Evolutionary conservation across 2,329 filamentous ascomycete genomes (phyloP), one percentile per base, ranked within the genome.

Genomic region (Pyricularia sp.): DNA sequence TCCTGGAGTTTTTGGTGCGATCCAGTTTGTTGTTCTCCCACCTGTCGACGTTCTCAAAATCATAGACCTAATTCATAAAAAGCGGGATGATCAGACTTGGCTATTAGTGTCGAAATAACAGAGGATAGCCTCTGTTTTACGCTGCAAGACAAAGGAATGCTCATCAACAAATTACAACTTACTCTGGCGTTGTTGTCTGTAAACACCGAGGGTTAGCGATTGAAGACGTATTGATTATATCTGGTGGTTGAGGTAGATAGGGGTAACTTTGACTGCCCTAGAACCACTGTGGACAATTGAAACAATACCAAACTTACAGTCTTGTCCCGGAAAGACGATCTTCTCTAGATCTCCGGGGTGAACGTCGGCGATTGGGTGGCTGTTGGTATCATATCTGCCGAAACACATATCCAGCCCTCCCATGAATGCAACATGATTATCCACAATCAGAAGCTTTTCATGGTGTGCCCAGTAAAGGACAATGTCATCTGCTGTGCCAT

Each of bases 381-480:
- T 88, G 77, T 92, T 92, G 7, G 92, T 96, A 74, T 97, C 93
- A 87, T 92, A 97, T 75, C 93, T 86, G 50, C 93, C 93, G 74
- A 93, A 97, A 76, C 86, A 97, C 74, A 97, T 83, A 78, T 97
- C 93, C 1, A 97, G 81, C 25, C 93, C 94, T 66, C 93, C 93
- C 93, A 97, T 97, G 76, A 97, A 97, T 2, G 90, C 93, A 69
- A 90, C 82, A 11, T 84, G 83, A n/a, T 90, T 87, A 76, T 97
- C 93, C 20, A 97, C 81, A 1, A 97, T 77, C 73, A 92, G 92
- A 0, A 97, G 85, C 79, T 97, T 97, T 80, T 97, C 93, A 73
- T 97, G 93, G 74, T 97, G 93, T 2, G 93, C 92, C 93, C 93
- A 97, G 79, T 92, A 97, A 0, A 97, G 81, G 12, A 97, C 90